These are phyloP conservation scores for Neurospora sp. DNA, from an alignment of 495 filamentous ascomycete species.

Conservation along the genomic window DNA sequence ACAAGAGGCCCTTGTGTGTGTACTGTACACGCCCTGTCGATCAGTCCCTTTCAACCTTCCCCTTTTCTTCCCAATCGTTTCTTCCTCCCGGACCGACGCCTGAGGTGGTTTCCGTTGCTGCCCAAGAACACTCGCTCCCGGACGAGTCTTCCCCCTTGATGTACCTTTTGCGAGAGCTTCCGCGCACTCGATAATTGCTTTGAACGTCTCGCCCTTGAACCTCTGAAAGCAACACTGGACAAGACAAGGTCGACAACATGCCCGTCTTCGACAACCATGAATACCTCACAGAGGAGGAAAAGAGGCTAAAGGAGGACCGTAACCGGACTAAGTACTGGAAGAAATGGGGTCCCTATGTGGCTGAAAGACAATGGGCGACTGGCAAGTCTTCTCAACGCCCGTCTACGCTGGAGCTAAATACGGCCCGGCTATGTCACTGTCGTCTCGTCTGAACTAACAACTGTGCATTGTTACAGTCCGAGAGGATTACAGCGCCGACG, in stretches of 20 bases:
- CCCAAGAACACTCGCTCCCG: neutral
- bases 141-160: neutral
- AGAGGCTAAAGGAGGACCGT: constrained; percentile 74
- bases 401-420: neutral
- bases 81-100: neutral
- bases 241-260: constrained; percentile 42
- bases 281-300: constrained; percentile 79
- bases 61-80: neutral
- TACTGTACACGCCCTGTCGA: neutral
- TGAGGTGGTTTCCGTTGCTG: constrained; percentile 1
- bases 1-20: neutral
- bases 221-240: neutral
- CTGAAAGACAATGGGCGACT: constrained; percentile 82
- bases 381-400: constrained; percentile 37
- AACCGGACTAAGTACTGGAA: constrained; percentile 84
- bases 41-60: neutral
- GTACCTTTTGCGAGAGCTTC: neutral
- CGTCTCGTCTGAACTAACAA: constrained; percentile 1
- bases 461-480: constrained; percentile 49
- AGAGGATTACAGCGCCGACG: constrained; percentile 80
- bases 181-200: neutral
- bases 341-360: constrained; percentile 78
- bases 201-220: neutral
- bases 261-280: constrained; percentile 78
- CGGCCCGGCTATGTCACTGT: neutral